These are phyloP conservation scores for Fusarium tupiense DNA, from an alignment of 2,329 filamentous ascomycete species.

Conservation along the genomic window DNA sequence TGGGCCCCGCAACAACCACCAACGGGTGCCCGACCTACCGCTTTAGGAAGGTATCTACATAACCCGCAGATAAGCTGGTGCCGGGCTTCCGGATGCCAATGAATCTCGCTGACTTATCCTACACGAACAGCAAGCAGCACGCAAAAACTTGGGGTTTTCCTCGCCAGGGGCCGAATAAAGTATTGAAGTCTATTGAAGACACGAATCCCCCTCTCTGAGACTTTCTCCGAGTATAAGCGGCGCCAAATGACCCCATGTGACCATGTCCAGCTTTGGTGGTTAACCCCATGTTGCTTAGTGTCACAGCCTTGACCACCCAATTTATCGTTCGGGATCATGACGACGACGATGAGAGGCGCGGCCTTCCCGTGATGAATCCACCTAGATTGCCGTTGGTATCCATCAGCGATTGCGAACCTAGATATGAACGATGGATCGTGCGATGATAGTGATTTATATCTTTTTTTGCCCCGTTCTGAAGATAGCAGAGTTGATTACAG, in stretches of 20 bases:
- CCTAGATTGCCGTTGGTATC: not conserved
- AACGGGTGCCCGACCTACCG: not conserved
- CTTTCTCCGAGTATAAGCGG: not conserved
- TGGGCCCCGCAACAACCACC: not conserved
- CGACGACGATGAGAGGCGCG: not conserved
- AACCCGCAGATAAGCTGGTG: slow-evolving; percentile 21
- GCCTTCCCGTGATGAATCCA: not conserved
- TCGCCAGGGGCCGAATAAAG: not conserved
- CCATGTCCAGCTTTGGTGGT: not conserved
- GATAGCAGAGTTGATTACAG: not conserved
- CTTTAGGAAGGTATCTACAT: slow-evolving; percentile 7
- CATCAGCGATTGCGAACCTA: not conserved
- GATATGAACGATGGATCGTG: not conserved
- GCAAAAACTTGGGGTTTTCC: not conserved
- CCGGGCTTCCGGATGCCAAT: slow-evolving; percentile 15
- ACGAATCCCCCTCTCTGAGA: not conserved
- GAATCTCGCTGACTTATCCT: not conserved
- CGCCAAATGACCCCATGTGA: not conserved
- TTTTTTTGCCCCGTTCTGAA: not conserved
- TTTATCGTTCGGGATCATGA: not conserved
- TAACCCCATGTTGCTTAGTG: not conserved
- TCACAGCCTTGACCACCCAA: not conserved
- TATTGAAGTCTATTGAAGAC: not conserved
- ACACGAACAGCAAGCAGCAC: not conserved
- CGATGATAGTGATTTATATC: not conserved